Base-by-base conservation (phyloP, 2,329 filamentous ascomycete species). In the Aspergillus sp. region DNA sequence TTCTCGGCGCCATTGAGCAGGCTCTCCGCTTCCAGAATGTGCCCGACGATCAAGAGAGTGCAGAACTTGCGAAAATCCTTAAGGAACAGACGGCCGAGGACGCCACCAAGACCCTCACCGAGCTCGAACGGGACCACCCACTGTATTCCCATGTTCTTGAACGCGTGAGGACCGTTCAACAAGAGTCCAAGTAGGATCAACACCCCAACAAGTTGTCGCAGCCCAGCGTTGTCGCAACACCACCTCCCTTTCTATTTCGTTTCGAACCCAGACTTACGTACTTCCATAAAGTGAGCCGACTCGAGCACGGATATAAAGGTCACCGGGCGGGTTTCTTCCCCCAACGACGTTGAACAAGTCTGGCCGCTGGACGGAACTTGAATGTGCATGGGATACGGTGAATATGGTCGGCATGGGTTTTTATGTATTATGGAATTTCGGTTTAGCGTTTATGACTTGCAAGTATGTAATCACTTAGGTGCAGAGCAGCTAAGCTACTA, bases 21-120 rank as follows among this genome's bases (percentile, higher is more conserved):
- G 88, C 91, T 6, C 88, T 99, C 75, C 90, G 90, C 62, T 99
- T 98, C 87, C 93, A 97, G 80, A 91, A 96, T 68, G 90, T 97
- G 56, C 86, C 93, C 67, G 92, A 87, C 12, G 95, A 99, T 63
- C 90, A 96, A 0, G 95, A 98, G 84, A 96, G 90, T 63, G 82
- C 79, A 64, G 88, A 96, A 77, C 84, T 99, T 11, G 90, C 91
- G 69, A 87, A 90, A 80, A 91, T 96, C 71, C 89, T 99, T 80
- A 86, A 89, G 60, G 83, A 87, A 62, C 84, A 89, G 70, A 81
- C 82, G 2, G 81, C 93, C 14, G 87, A 90, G 66, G 87, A 89
- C 1, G 90, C 93, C 8, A 90, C 93, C 46, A 79, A 82, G 72
- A 85, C 93, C 76, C 84, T 99, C 62, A 96, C 90, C 66, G 92